phyloP scores from a whole-genome alignment of 306 rosid species.

The Malus sylvestris region DNA sequence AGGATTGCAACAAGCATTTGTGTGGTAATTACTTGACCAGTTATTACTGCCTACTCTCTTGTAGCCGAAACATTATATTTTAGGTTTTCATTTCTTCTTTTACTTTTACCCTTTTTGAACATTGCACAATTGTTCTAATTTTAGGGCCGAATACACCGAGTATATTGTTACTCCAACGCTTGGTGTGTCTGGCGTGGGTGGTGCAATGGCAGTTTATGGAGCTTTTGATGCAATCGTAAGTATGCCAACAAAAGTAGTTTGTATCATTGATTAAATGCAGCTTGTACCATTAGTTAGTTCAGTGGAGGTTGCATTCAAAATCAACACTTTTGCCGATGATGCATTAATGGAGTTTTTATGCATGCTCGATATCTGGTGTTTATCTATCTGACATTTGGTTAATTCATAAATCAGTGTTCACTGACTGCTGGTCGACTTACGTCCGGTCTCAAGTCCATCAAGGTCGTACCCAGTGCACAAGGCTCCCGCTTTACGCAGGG shows the following conservation, averaged over 20 bases:
- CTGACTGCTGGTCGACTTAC: conserved; percentile 89
- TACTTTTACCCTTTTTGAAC: conserved; percentile 6
- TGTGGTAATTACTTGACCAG: conserved; percentile 57
- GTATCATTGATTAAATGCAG: not conserved
- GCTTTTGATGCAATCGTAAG: conserved; percentile 95
- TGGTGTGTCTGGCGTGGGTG: conserved; percentile 93
- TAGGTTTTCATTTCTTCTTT: not conserved
- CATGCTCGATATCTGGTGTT: not conserved
- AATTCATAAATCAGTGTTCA: conserved; percentile 56
- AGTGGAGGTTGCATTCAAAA: not conserved
- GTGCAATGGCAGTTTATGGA: conserved; percentile 89
- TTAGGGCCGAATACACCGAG: conserved; percentile 85
- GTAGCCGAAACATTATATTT: conserved; percentile 3
- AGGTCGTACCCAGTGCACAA: too few relatives aligned
- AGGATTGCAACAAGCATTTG: conserved; percentile 95
- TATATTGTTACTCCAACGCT: conserved; percentile 66
- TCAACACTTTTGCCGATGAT: not conserved
- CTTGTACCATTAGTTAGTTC: not conserved
- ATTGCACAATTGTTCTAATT: conserved; percentile 10
- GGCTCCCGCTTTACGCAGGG: too few relatives aligned
- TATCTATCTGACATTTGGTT: conserved; percentile 1
- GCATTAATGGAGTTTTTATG: not conserved
- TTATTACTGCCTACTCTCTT: conserved; percentile 18
- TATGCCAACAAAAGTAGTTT: conserved; percentile 8
- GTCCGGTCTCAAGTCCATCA: conserved; percentile 70